A percentile compares a stretch with the other conserved stretches of the same genome.
Evolutionary conservation across 1,284 basidiomycete genomes (phyloP).

Genomic region (Tremellales sp.): DNA sequence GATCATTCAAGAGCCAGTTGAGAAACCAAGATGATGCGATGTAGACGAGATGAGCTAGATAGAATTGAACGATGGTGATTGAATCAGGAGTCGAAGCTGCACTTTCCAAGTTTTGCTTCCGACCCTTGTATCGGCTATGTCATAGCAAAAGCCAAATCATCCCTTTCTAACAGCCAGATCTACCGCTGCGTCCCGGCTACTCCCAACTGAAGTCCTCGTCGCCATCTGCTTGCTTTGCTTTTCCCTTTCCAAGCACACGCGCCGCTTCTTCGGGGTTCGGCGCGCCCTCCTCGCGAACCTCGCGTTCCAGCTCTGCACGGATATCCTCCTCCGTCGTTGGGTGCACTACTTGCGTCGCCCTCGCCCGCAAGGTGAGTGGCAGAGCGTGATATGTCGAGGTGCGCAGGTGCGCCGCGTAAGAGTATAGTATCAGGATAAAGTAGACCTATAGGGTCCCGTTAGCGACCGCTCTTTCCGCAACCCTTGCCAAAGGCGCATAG

Average conservation of each 20-base stretch:
- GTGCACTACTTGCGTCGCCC: conserved; percentile 24
- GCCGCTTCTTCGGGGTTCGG: conserved; percentile 6
- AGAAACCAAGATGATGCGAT: no score
- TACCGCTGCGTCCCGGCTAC: conserved; percentile 5
- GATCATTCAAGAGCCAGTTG: no score
- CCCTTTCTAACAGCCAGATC: background rate
- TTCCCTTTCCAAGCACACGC: conserved; percentile 1
- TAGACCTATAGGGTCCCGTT: conserved; percentile 79
- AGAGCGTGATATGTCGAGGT: conserved; percentile 84
- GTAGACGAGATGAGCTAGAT: no score
- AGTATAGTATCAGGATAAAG: conserved; percentile 86
- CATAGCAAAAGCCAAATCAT: no score
- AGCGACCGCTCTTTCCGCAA: no score
- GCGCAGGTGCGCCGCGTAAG: conserved; percentile 88
- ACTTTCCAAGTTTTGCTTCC: no score
- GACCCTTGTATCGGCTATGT: no score
- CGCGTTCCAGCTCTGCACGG: conserved; percentile 19
- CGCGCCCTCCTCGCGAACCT: background rate
- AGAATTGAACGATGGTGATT: no score
- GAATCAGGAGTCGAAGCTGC: no score
- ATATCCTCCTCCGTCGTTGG: conserved; percentile 27
- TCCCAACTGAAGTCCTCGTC: conserved; percentile 34
- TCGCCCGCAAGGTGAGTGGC: conserved; percentile 53
- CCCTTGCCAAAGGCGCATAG: no score
- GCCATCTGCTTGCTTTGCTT: conserved; percentile 3